Percentiles rank a stretch among this genome's conserved stretches.
Conservation (phyloP, 2,329 filamentous ascomycete genomes). For the Tolypocladium endophyticum region DNA sequence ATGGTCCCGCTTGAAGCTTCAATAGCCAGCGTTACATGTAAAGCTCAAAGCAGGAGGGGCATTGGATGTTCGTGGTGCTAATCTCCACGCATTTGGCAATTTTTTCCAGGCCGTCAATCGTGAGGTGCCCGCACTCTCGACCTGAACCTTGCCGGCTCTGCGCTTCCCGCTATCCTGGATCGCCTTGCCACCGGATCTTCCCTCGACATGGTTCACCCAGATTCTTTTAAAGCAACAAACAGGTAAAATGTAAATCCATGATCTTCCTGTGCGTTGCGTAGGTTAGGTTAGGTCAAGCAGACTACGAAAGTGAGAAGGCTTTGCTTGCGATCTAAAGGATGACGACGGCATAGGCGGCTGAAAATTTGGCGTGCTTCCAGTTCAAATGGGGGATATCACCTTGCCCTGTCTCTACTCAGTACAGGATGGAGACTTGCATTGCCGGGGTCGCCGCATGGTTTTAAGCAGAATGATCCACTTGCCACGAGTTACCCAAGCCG, state of each 20-base stretch:
- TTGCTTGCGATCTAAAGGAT: not conserved
- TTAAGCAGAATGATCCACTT: not conserved
- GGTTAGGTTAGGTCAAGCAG: not conserved
- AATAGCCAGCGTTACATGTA: not conserved
- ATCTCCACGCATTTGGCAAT: not conserved
- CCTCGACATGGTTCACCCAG: too few relatives aligned
- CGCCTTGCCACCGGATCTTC: too few relatives aligned
- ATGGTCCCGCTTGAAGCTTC: not conserved
- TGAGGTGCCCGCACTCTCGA: not conserved
- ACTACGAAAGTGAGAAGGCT: not conserved
- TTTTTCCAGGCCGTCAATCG: not conserved
- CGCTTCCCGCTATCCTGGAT: not conserved
- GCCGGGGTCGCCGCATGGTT: not conserved
- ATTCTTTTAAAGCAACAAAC: too few relatives aligned
- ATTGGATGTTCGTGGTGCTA: not conserved
- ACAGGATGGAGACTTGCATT: not conserved
- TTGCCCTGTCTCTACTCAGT: not conserved
- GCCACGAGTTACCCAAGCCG: not conserved
- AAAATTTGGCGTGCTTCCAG: not conserved
- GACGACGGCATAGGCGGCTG: not conserved
- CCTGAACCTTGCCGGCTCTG: too few relatives aligned
- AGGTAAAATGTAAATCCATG: too few relatives aligned
- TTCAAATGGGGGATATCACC: not conserved
- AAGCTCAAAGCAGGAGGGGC: too few relatives aligned
- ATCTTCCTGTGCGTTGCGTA: too few relatives aligned